Percentiles rank a stretch among this genome's conserved stretches.
These are phyloP conservation scores for Lophium mytilinum DNA, from an alignment of 495 filamentous ascomycete genomes.

Conservation along the genomic window DNA sequence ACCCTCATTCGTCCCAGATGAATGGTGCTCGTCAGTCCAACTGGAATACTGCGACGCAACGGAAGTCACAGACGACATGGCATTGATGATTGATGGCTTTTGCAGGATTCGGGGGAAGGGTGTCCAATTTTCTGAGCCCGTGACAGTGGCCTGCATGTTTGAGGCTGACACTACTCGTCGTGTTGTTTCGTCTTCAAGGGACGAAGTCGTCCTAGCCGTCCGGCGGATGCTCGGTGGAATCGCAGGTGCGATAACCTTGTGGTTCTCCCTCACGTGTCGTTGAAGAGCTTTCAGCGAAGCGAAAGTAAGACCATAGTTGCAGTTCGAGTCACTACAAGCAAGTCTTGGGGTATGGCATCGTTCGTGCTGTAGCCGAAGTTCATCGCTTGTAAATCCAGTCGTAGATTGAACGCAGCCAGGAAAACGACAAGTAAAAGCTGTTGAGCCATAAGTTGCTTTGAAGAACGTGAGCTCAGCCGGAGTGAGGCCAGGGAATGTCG, in stretches of 20 bases:
- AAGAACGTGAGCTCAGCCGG: not conserved
- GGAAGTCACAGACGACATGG: too few species aligned
- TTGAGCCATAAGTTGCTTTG: not conserved
- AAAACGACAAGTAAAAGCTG: not conserved
- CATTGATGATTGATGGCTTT: too few species aligned
- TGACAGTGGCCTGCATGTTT: too few species aligned
- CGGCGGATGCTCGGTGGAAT: too few species aligned
- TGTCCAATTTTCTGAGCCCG: too few species aligned
- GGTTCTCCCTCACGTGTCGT: not conserved
- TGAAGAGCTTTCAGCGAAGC: not conserved
- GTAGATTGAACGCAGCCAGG: not conserved
- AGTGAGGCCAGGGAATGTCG: not conserved
- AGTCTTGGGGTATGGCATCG: not conserved
- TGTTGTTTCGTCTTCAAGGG: too few species aligned
- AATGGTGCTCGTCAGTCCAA: too few species aligned
- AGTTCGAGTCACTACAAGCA: not conserved
- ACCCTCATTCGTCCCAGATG: too few species aligned
- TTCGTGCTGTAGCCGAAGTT: not conserved
- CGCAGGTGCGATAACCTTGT: not conserved
- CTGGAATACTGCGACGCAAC: too few species aligned
- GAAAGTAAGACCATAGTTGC: not conserved
- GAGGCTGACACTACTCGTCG: too few species aligned
- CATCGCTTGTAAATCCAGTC: not conserved
- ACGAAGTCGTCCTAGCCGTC: too few species aligned
- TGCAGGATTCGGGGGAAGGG: too few species aligned